Evolutionary conservation across 139 green algal species (phyloP).

Genomic region (Pedinophyceae sp.): DNA sequence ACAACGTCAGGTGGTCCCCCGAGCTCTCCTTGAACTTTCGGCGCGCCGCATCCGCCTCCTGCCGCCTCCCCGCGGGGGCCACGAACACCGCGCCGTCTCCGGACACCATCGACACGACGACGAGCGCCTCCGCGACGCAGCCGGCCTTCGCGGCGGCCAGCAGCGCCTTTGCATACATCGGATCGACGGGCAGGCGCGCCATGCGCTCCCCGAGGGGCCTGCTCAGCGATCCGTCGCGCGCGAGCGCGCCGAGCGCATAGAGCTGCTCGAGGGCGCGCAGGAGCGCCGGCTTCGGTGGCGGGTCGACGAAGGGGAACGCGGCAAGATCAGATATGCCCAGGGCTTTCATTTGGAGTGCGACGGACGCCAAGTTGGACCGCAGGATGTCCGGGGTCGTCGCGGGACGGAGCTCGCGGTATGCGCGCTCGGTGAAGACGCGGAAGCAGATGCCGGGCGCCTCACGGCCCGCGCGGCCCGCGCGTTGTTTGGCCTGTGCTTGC

Average conservation of each 20-base stretch:
- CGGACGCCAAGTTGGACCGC: conserved; percentile 46
- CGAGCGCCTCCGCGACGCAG: conserved; percentile 50
- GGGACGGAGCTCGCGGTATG: conserved; percentile 36
- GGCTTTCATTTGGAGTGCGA: conserved; percentile 67
- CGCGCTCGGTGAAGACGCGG: conserved; percentile 74
- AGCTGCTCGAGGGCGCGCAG: conserved; percentile 48
- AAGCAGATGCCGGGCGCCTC: conserved; percentile 75
- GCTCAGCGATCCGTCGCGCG: conserved; percentile 54
- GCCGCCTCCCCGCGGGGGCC: conserved; percentile 29
- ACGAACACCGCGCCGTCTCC: conserved; percentile 40
- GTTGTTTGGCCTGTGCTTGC: conserved; percentile 68
- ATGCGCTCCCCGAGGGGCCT: conserved; percentile 35
- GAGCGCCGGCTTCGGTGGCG: conserved; percentile 30
- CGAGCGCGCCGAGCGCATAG: conserved; percentile 56
- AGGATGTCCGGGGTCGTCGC: conserved; percentile 71
- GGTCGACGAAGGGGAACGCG: conserved; percentile 58
- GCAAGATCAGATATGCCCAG: conserved; percentile 51
- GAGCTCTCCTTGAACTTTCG: conserved; percentile 36
- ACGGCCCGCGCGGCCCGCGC: conserved; percentile 62
- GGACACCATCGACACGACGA: conserved; percentile 63
- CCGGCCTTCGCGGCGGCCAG: conserved; percentile 30
- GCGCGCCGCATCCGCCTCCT: conserved; percentile 37
- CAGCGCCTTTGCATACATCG: conserved; percentile 36
- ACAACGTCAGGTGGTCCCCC: conserved; percentile 67
- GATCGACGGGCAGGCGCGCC: conserved; percentile 51